These are phyloP conservation scores for Penicillium turbatum DNA, from an alignment of 495 filamentous ascomycete species.

Conservation along the genomic window DNA sequence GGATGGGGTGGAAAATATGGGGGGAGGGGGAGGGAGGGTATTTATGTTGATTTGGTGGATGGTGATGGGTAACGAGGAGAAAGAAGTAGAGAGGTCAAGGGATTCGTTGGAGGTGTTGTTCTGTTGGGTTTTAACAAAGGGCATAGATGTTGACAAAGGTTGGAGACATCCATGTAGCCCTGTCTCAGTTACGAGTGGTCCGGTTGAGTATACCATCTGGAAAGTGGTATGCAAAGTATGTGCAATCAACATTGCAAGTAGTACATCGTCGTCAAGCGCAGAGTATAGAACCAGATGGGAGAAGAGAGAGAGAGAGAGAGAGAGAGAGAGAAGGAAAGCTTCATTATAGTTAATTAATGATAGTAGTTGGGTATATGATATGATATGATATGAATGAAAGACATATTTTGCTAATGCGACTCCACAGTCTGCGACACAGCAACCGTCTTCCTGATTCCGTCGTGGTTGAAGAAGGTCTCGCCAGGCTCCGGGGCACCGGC, in stretches of 20 bases:
- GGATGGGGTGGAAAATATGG: background rate
- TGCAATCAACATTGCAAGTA: background rate
- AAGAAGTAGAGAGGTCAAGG: no score
- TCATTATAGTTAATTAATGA: constrained; percentile 6
- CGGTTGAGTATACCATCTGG: no score
- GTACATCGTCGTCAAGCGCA: no score
- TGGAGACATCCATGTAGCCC: no score
- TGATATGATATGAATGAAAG: background rate
- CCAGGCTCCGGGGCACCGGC: constrained; percentile 25
- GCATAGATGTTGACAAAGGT: background rate
- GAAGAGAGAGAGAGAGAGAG: background rate
- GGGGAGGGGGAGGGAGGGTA: background rate
- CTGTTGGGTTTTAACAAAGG: background rate
- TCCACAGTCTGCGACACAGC: constrained; percentile 38
- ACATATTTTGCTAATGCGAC: constrained; percentile 6
- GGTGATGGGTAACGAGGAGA: background rate
- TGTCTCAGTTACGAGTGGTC: no score
- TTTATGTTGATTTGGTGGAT: background rate
- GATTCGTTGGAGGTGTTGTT: no score
- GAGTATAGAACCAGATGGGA: background rate
- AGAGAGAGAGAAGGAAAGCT: no score
- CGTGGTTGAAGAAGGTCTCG: constrained; percentile 11
- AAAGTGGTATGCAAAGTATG: no score
- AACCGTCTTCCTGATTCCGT: constrained; percentile 36
- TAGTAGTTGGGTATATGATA: background rate